phyloP scores from a whole-genome alignment of 306 rosid genomes.

The Begonia masoniana region DNA sequence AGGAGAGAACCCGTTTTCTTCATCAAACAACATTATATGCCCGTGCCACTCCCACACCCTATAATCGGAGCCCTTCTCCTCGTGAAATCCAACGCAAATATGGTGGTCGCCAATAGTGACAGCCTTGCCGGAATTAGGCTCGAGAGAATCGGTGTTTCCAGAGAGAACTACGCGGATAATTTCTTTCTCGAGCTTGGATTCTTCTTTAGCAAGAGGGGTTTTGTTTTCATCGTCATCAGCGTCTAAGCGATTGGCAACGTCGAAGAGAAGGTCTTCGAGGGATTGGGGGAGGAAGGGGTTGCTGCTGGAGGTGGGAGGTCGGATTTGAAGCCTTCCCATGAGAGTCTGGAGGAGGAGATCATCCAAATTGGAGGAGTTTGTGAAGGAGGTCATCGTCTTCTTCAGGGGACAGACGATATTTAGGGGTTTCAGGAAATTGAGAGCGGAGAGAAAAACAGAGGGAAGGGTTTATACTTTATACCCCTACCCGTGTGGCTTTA shows the following conservation, averaged over 20 bases:
- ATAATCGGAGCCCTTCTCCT: constrained; percentile 63
- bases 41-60: constrained; percentile 99
- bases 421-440: constrained; percentile 11
- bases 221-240: constrained; percentile 25
- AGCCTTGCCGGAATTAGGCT: constrained; percentile 87
- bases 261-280: constrained; percentile 64
- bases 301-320: constrained; percentile 17
- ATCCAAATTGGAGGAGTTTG: constrained; percentile 35
- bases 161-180: constrained; percentile 41
- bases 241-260: constrained; percentile 24
- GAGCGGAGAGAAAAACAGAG: neutral
- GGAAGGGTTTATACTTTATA: neutral
- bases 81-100: constrained; percentile 69
- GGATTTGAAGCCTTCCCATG: constrained; percentile 60
- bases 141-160: constrained; percentile 42
- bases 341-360: constrained; percentile 53
- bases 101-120: constrained; percentile 64
- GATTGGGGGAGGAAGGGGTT: constrained; percentile 42
- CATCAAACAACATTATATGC: constrained; percentile 68
- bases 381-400: constrained; percentile 33
- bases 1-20: constrained; percentile 61
- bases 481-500: too few species aligned
- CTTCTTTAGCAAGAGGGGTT: constrained; percentile 37
- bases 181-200: constrained; percentile 52
- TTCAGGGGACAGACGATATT: neutral